A percentile compares a stretch with the other conserved stretches of the same genome.
Conservation (phyloP, 768 basidiomycete genomes). For the Filobasidium floriforme region DNA sequence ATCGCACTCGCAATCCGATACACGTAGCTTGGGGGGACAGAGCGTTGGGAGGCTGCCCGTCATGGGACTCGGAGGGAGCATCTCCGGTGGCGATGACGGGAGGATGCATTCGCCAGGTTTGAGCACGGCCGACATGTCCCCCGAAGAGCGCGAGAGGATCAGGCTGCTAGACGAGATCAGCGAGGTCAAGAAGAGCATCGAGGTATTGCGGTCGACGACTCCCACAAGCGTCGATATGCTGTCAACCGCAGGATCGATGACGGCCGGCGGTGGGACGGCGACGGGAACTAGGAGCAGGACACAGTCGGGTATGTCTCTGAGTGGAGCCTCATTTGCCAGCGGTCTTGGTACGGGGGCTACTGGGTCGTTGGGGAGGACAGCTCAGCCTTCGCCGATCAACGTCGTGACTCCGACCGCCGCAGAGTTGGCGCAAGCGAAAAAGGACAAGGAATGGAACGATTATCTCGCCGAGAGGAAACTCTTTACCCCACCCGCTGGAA, state of each 20-base stretch:
- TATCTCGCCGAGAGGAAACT: constrained; percentile 80
- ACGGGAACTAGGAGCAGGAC: constrained; percentile 7
- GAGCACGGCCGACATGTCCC: not conserved
- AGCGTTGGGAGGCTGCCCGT: constrained; percentile 8
- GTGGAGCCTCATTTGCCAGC: constrained; percentile 5
- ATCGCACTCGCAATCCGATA: not conserved
- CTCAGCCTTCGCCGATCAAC: not conserved
- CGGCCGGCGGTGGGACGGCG: not conserved
- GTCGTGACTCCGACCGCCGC: not conserved
- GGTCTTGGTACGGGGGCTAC: not conserved
- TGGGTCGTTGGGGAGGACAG: not conserved
- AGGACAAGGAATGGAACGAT: constrained; percentile 56
- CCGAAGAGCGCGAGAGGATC: constrained; percentile 32
- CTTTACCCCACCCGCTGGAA: constrained; percentile 71
- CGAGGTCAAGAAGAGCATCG: constrained; percentile 34
- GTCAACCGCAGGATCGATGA: constrained; percentile 57
- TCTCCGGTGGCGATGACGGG: constrained; percentile 2
- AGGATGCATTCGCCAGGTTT: not conserved
- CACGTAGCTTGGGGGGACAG: constrained; percentile 4
- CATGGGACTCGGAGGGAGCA: constrained; percentile 16
- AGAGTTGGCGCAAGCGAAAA: not conserved
- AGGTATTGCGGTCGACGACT: constrained; percentile 25
- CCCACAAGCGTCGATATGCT: constrained; percentile 31
- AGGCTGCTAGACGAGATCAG: constrained; percentile 42
- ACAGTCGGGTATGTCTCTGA: constrained; percentile 6